Base-by-base conservation (phyloP, 306 rosid genomes). In the Quercus cerris region DNA sequence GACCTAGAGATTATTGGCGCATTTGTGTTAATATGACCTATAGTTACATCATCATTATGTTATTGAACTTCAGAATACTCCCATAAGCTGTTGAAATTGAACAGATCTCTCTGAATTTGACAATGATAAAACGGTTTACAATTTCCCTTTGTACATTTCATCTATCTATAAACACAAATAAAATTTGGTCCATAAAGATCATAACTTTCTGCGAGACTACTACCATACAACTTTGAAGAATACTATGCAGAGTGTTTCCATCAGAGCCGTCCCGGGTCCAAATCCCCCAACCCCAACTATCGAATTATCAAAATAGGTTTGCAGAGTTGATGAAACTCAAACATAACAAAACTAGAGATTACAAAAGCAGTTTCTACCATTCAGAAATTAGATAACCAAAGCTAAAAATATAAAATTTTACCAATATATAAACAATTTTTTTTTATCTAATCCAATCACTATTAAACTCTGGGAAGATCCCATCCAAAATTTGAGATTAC, bases 101-200 rank as follows among this genome's bases (percentile, higher is more conserved):
- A 78, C 91, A 57, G 1, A 94, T 97, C 95, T 93, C 97, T 81
- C 84, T 94, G 83, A 94, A 93, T 85, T 91, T 91, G 77, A 94
- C 97, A 80, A 94, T 94, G 84, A 93, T 93, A 19, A 90, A 95
- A 90, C 91, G 99, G 72, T 94, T 94, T 85, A 91, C 93, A 56
- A 94, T 94, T 84, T 94, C 99, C 83, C 97, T 88, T 27, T 86
- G 88, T 77, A 94, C 97, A 88, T 91, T 94, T 93, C 99, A 89
- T 94, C 99, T 74, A 91, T 94, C 97, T 93, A 93, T n/a, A 12
- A 19, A 84, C 64, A 69, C 12, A 84, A 83, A 74, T n/a, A 73
- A 14, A 70, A 71, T 62, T 58, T 77, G 27, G 55, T 75, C 27
- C 79, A 12, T 10, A 49, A 49, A 13, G 17, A 49, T 12, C 17